Base-by-base conservation (phyloP, 192 early-diverging fungal genomes). In the Podila epigama region DNA sequence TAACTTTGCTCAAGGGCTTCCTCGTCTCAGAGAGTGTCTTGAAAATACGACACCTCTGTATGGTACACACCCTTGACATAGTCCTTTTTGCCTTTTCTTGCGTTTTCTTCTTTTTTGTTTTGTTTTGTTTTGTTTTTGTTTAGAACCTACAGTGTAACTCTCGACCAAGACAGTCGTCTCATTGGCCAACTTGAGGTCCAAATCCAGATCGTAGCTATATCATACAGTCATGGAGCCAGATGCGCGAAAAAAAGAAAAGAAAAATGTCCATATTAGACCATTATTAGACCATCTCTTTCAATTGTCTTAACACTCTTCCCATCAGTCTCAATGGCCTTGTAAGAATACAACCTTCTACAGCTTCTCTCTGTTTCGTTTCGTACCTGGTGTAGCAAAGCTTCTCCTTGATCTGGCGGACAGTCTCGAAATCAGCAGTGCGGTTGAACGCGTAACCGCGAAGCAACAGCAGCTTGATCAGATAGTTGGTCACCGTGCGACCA, bases 111-210 rank as follows among this genome's bases (percentile, higher is more conserved):
- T n/a, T n/a, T n/a, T n/a, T n/a, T n/a, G n/a, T n/a, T n/a, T n/a
- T n/a, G n/a, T n/a, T n/a, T n/a, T n/a, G n/a, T n/a, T n/a, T n/a
- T n/a, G n/a, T n/a, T n/a, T n/a, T n/a, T n/a, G n/a, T n/a, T n/a
- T 52, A 25, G 5, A 1, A 66, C 68, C 42, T 85, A 94, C 92
- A 27, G 95, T 96, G 80, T 99, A 99, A 63, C 87, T 88, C 78
- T 99, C 95, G 4, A 99, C 94, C 34, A 98, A 84, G 13, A 97
- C 96, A 9, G 98, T 99, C 2, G 98, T 99, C 71, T 99, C 98
- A 35, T 89, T 93, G 25, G 95, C 96, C 34, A 99, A 85, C 79
- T 97, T 98, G 55, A 92, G 89, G 75, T 98, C 97, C 67, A 97
- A 83, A 40, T 95, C 89, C 67, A 99, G 79, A 79, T 99, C 96